Percentiles rank a stretch among this genome's conserved stretches.
phyloP scores from a whole-genome alignment of 2,329 filamentous ascomycete species.

The Clathrospora elynae region DNA sequence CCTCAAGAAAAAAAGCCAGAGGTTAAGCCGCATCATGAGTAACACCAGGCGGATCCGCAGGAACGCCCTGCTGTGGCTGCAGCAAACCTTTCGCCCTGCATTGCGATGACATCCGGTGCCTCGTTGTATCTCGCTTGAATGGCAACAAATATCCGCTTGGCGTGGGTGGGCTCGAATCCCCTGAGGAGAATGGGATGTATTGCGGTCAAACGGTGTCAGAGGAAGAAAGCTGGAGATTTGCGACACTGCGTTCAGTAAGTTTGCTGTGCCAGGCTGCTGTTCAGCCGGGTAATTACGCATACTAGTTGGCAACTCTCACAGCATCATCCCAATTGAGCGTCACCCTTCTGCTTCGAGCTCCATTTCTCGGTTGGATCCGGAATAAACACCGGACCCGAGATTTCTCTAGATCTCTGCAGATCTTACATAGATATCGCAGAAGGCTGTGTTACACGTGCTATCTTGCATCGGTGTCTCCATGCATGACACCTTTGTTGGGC shows the following conservation, averaged over 20 bases:
- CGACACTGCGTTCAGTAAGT: conserved; percentile 11
- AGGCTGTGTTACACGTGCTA: conserved; percentile 1
- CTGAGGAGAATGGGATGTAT: conserved; percentile 8
- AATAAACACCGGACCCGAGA: conserved; percentile 13
- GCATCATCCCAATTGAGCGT: conserved; percentile 6
- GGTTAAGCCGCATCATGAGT: not conserved
- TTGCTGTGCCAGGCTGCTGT: conserved; percentile 13
- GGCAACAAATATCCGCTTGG: not conserved
- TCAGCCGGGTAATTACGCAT: conserved; percentile 11
- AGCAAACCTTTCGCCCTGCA: conserved; percentile 4
- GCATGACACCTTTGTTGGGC: not conserved
- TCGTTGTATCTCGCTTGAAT: conserved; percentile 1
- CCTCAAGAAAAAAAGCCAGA: not conserved
- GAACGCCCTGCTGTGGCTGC: not conserved
- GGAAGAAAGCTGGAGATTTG: conserved; percentile 12
- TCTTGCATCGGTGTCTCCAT: conserved; percentile 1
- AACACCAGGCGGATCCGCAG: not conserved
- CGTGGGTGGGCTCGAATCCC: conserved; percentile 1
- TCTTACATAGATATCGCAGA: conserved; percentile 11
- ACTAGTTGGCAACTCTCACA: conserved; percentile 6
- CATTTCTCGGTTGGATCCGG: conserved; percentile 9
- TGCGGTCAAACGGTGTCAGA: conserved; percentile 4
- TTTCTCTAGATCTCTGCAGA: conserved; percentile 16
- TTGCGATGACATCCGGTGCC: conserved; percentile 5
- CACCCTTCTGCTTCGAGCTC: conserved; percentile 7